A percentile compares a stretch with the other conserved stretches of the same genome.
These are phyloP conservation scores for Tolypocladium pustulatum DNA, from an alignment of 2,329 filamentous ascomycete species.

Conservation along the genomic window DNA sequence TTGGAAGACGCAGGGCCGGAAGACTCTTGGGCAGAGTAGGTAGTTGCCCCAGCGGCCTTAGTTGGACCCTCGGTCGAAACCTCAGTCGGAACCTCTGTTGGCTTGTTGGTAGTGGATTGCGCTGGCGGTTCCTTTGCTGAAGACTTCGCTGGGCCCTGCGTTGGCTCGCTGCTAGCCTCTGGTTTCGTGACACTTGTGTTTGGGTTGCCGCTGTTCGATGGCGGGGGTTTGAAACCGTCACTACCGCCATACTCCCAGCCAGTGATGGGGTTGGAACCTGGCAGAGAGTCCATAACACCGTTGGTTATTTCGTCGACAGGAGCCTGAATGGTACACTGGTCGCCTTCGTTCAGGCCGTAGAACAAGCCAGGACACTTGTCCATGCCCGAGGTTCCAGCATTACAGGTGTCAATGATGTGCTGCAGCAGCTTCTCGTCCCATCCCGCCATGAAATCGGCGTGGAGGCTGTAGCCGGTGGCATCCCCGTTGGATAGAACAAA, in stretches of 20 bases:
- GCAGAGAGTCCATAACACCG: slow-evolving; percentile 35
- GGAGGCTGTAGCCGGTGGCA: slow-evolving; percentile 56
- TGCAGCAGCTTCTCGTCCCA: slow-evolving; percentile 59
- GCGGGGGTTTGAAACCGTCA: neutral
- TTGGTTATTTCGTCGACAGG: slow-evolving; percentile 33
- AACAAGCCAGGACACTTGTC: slow-evolving; percentile 50
- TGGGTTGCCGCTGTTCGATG: neutral
- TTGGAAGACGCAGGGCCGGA: neutral
- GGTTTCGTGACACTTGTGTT: neutral
- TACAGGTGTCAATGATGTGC: slow-evolving; percentile 56
- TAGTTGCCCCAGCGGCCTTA: slow-evolving; percentile 2
- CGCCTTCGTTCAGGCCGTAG: slow-evolving; percentile 37
- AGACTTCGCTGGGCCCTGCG: neutral
- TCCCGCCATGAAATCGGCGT: slow-evolving; percentile 64
- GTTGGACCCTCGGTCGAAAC: neutral
- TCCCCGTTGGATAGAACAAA: slow-evolving; percentile 64
- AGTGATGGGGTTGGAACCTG: slow-evolving; percentile 44
- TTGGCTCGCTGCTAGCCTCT: neutral
- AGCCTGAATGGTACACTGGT: slow-evolving; percentile 45
- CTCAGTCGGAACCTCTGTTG: neutral
- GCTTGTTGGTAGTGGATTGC: neutral
- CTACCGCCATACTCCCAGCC: slow-evolving; percentile 36
- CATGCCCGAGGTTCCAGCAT: slow-evolving; percentile 48
- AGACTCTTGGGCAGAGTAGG: neutral
- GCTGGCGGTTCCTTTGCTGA: neutral